Evolutionary conservation across 2,329 filamentous ascomycete species (phyloP), one percentile per base, ranked within the genome.

Genomic region (Alternaria sp.): DNA sequence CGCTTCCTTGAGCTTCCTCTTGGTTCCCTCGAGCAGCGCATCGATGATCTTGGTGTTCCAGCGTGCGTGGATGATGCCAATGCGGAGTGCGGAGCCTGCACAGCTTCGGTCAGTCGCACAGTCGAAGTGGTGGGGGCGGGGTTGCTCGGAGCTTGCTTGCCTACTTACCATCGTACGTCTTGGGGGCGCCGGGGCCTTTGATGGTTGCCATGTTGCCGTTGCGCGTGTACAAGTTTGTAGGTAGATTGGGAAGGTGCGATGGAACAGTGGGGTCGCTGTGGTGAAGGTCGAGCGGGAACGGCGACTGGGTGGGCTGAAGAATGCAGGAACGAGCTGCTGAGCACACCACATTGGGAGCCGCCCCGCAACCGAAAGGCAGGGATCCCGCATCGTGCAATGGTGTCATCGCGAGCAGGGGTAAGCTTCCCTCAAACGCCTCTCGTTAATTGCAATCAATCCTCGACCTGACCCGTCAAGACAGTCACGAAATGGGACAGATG

Each of bases 11-110:
- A 99, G 89, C 77, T 90, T 90, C 73, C 90, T 90, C 81, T 91
- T 92, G 49, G 92, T 89, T 69, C 96, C 96, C 56, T 87, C 85
- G 65, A 99, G 86, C 61, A 99, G 89, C 57, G 93, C 89, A 62
- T 92, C 89, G 81, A 98, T 97, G 79, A 99, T 93, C 70, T 86
- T 87, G 69, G 86, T 86, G 84, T 99, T 99, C 96, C 96, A 99
- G 75, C 96, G 90, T 62, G 95, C 95, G 83, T 98, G 96, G 62
- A 99, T 88, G 78, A 99, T 98, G 78, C 92, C 95, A 78, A 99
- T 90, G 77, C 96, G 93, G 68, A 99, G 88, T 75, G 84, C 85
- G 10, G 82, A 82, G 70, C 84, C 83, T 85, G 54, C 6, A 15
- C 12, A n/a, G 21, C 13, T 19, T 44, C 4, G 51, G 64, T 71